Percentiles rank a stretch among this genome's conserved stretches.
These are phyloP conservation scores for Zoysia pacifica DNA, from an alignment of 176 grass and related monocot genomes.

Conservation along the genomic window DNA sequence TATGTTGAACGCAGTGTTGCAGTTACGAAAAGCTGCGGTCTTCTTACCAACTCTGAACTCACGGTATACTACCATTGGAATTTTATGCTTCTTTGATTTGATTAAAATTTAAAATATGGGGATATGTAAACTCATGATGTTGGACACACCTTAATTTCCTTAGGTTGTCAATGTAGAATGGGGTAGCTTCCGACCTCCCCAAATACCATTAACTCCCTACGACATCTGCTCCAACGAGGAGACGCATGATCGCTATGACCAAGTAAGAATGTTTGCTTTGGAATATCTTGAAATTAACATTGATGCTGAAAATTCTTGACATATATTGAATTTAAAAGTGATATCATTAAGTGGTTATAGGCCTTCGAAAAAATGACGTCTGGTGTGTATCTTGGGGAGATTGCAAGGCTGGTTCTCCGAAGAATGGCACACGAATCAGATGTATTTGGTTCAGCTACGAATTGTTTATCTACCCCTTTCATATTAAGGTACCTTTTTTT, in stretches of 20 bases:
- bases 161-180: slow-evolving; percentile 97
- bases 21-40: slow-evolving; percentile 64
- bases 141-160: background rate
- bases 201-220: slow-evolving; percentile 80
- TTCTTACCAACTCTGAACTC: slow-evolving; percentile 53
- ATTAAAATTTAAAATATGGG: background rate
- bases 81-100: background rate
- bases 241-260: slow-evolving; percentile 56
- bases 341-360: slow-evolving; percentile 33
- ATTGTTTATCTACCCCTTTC: slow-evolving; percentile 61
- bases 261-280: slow-evolving; percentile 46
- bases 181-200: slow-evolving; percentile 82
- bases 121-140: background rate
- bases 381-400: slow-evolving; percentile 87
- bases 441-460: slow-evolving; percentile 52
- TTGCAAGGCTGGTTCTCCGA: slow-evolving; percentile 71
- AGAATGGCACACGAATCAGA: slow-evolving; percentile 57
- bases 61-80: slow-evolving; percentile 50
- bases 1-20: slow-evolving; percentile 75
- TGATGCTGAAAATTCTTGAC: background rate
- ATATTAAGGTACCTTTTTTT: slow-evolving; percentile 58
- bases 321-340: background rate
- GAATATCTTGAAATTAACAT: background rate
- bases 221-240: slow-evolving; percentile 65
- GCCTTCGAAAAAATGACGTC: slow-evolving; percentile 95